A percentile compares a stretch with the other conserved stretches of the same genome.
phyloP scores from a whole-genome alignment of 768 basidiomycete genomes.

The Cystobasidium ongulense region DNA sequence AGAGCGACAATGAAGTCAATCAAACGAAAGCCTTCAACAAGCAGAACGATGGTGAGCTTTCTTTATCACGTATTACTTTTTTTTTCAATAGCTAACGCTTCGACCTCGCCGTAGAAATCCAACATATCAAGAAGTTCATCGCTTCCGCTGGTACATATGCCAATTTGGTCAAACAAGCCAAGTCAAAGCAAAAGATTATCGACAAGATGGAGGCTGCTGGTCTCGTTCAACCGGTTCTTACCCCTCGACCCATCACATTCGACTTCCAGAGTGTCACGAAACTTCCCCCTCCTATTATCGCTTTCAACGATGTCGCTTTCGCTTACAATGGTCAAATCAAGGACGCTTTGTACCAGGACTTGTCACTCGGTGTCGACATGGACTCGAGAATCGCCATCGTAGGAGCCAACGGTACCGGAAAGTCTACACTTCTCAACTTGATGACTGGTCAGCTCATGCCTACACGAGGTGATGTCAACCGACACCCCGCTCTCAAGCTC shows the following conservation, averaged over 20 bases:
- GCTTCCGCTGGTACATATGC: slow-evolving; percentile 99
- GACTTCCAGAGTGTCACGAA: slow-evolving; percentile 91
- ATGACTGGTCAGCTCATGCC: slow-evolving; percentile 77
- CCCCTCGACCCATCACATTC: slow-evolving; percentile 66
- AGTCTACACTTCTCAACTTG: slow-evolving; percentile 81
- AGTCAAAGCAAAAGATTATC: slow-evolving; percentile 99
- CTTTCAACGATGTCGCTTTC: slow-evolving; percentile 90
- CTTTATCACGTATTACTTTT: too few relatives aligned
- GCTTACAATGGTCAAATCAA: slow-evolving; percentile 81
- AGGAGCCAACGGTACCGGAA: slow-evolving; percentile 90
- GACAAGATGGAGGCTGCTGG: slow-evolving; percentile 99
- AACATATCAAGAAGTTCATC: slow-evolving; percentile 99
- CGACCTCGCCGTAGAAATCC: slow-evolving; percentile 37
- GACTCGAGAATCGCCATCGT: slow-evolving; percentile 91
- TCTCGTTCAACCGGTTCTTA: slow-evolving; percentile 82
- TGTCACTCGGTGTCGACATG: slow-evolving; percentile 99
- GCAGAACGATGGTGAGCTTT: slow-evolving; percentile 73
- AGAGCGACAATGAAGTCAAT: slow-evolving; percentile 94
- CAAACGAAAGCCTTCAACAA: slow-evolving; percentile 99
- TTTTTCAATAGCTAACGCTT: slow-evolving; percentile 1
- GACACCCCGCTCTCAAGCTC: slow-evolving; percentile 81
- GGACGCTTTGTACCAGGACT: slow-evolving; percentile 76
- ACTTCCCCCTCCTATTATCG: slow-evolving; percentile 93
- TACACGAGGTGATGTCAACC: slow-evolving; percentile 72
- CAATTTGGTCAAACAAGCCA: slow-evolving; percentile 95